Percentiles rank a stretch among this genome's conserved stretches.
phyloP scores from a whole-genome alignment of 2,329 filamentous ascomycete genomes.

The Cladophialophora chaetospira region DNA sequence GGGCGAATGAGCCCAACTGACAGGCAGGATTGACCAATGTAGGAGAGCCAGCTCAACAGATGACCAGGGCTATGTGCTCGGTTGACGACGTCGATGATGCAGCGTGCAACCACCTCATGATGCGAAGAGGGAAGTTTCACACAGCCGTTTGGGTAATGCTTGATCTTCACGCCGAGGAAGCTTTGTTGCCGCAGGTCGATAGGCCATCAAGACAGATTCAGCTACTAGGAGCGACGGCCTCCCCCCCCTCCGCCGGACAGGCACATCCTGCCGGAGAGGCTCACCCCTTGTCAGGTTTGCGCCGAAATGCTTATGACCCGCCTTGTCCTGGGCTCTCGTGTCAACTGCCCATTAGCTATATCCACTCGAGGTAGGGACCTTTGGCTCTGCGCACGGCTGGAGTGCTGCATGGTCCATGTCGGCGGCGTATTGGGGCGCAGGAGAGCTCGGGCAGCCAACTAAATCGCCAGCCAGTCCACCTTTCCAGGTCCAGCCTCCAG shows the following conservation, averaged over 20 bases:
- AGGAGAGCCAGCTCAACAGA: conserved; percentile 20
- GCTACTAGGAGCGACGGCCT: background rate
- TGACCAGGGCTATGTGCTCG: conserved; percentile 5
- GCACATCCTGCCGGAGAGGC: background rate
- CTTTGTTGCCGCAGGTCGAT: background rate
- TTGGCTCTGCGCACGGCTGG: conserved; percentile 6
- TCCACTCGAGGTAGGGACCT: conserved; percentile 6
- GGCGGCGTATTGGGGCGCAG: conserved; percentile 3
- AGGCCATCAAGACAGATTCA: background rate
- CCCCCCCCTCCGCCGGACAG: background rate
- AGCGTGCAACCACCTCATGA: conserved; percentile 1
- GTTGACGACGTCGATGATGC: background rate
- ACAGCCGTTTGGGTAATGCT: background rate
- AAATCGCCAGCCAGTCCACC: conserved; percentile 3
- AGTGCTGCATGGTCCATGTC: background rate
- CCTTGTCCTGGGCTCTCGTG: conserved; percentile 6
- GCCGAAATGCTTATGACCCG: conserved; percentile 5
- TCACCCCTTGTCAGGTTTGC: conserved; percentile 1
- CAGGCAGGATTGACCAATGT: conserved; percentile 14
- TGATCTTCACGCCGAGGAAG: background rate
- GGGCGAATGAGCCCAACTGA: background rate
- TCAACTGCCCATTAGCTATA: conserved; percentile 22
- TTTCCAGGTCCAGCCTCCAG: background rate
- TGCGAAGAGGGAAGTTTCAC: background rate
- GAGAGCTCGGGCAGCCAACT: conserved; percentile 4